Conservation (phyloP, 495 filamentous ascomycete genomes). For the Tuber aestivum region DNA sequence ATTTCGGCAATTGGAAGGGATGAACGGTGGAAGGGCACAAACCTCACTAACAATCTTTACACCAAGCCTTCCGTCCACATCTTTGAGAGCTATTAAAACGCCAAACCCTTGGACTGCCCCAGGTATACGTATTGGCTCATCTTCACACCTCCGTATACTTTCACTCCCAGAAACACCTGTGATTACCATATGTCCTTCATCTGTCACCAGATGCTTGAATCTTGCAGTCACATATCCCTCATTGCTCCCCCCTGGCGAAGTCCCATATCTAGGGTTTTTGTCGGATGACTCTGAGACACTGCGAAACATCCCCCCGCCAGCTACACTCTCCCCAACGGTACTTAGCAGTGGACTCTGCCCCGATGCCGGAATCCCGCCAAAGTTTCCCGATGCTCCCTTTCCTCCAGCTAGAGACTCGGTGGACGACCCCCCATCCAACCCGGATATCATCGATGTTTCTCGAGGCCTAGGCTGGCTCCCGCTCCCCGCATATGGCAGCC, state of each 20-base stretch:
- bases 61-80: conserved; percentile 54
- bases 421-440: not conserved
- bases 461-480: conserved; percentile 19
- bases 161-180: conserved; percentile 61
- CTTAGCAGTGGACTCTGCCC: not conserved
- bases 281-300: conserved; percentile 2
- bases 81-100: conserved; percentile 65
- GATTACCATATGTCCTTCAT: conserved; percentile 77
- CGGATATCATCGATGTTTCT: not conserved
- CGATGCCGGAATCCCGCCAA: not conserved
- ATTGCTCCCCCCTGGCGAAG: conserved; percentile 21
- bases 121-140: conserved; percentile 88
- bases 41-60: conserved; percentile 76
- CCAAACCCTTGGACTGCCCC: conserved; percentile 88
- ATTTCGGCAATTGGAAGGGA: conserved; percentile 7
- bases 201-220: conserved; percentile 73
- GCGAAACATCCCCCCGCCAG: conserved; percentile 2
- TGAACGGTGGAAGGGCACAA: conserved; percentile 15
- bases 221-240: conserved; percentile 54
- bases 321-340: not conserved
- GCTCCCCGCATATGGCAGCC: conserved; percentile 7
- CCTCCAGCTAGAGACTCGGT: not conserved
- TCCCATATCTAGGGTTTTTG: too few relatives aligned
- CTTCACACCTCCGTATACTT: conserved; percentile 72
- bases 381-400: not conserved